phyloP scores from a whole-genome alignment of 768 basidiomycete genomes.

The Chlorophyllum brunneum region DNA sequence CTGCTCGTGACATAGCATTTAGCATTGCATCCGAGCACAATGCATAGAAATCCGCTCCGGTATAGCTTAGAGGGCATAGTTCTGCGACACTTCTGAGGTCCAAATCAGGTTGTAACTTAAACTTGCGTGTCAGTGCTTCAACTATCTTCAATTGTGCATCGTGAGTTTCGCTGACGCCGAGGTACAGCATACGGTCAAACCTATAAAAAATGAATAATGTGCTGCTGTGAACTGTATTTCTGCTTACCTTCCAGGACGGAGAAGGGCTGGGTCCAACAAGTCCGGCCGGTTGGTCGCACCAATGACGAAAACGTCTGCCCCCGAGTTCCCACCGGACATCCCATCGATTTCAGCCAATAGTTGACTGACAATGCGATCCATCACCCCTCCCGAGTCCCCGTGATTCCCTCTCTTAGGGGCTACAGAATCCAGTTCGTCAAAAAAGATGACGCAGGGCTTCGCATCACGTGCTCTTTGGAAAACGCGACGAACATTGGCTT shows the following conservation, averaged over 20 bases:
- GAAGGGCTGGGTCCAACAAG: slow-evolving; percentile 81
- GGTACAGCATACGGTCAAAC: slow-evolving; percentile 95
- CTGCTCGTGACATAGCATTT: slow-evolving; percentile 89
- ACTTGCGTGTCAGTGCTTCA: slow-evolving; percentile 88
- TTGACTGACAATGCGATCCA: slow-evolving; percentile 97
- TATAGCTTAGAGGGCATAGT: slow-evolving; percentile 87
- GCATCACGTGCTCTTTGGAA: slow-evolving; percentile 92
- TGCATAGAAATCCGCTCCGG: slow-evolving; percentile 98
- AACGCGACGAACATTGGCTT: slow-evolving; percentile 92
- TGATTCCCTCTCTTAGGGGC: slow-evolving; percentile 94
- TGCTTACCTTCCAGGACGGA: slow-evolving; percentile 80
- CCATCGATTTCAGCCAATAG: slow-evolving; percentile 92
- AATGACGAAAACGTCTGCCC: slow-evolving; percentile 84
- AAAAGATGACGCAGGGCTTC: slow-evolving; percentile 92
- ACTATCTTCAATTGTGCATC: slow-evolving; percentile 83
- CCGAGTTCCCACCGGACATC: slow-evolving; percentile 61
- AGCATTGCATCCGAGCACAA: slow-evolving; percentile 95
- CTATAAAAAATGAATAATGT: slow-evolving; percentile 34
- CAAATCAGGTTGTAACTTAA: slow-evolving; percentile 69
- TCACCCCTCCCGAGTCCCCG: slow-evolving; percentile 95
- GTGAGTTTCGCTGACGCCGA: slow-evolving; percentile 88
- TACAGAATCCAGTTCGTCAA: slow-evolving; percentile 93
- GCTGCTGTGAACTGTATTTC: too few relatives aligned
- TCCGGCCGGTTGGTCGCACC: slow-evolving; percentile 96
- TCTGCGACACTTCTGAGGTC: slow-evolving; percentile 62